These are phyloP conservation scores for Coemansia sp. DNA, from an alignment of 192 early-diverging fungal species.

Conservation along the genomic window DNA sequence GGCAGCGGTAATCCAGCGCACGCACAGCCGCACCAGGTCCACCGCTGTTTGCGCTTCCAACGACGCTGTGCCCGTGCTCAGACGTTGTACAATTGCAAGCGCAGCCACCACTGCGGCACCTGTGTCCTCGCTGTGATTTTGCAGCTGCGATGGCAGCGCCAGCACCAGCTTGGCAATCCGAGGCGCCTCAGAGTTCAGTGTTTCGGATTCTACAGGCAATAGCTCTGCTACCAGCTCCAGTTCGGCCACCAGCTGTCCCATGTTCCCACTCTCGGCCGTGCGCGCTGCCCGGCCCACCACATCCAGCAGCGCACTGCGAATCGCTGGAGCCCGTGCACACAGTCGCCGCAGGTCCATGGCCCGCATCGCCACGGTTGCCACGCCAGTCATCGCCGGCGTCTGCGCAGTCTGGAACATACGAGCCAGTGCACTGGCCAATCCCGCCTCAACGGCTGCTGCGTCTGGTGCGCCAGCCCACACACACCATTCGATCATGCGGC, in stretches of 20 bases:
- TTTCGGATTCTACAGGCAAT: constrained; percentile 13
- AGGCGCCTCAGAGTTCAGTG: constrained; percentile 17
- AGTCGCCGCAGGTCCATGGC: constrained; percentile 22
- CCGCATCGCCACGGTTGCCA: constrained; percentile 11
- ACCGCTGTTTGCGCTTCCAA: constrained; percentile 18
- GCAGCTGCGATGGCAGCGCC: constrained; percentile 6
- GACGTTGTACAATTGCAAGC: constrained; percentile 15
- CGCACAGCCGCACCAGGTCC: constrained; percentile 20
- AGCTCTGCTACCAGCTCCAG: constrained; percentile 46
- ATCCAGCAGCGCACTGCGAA: constrained; percentile 36
- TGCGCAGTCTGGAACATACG: constrained; percentile 7
- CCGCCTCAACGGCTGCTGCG: constrained; percentile 21
- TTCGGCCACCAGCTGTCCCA: constrained; percentile 4
- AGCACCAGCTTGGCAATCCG: constrained; percentile 16
- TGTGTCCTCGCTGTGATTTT: neutral
- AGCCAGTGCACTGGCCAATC: constrained; percentile 20
- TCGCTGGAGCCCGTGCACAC: constrained; percentile 27
- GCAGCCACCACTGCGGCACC: constrained; percentile 10
- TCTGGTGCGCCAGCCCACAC: constrained; percentile 26
- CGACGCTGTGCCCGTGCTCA: constrained; percentile 14
- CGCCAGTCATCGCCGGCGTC: neutral
- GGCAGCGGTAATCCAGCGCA: constrained; percentile 12
- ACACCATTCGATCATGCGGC: constrained; percentile 28
- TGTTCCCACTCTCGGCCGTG: neutral
- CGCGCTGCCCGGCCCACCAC: constrained; percentile 3